phyloP scores from a whole-genome alignment of 805 yeast species.

The Kazachstania psychrophila region DNA sequence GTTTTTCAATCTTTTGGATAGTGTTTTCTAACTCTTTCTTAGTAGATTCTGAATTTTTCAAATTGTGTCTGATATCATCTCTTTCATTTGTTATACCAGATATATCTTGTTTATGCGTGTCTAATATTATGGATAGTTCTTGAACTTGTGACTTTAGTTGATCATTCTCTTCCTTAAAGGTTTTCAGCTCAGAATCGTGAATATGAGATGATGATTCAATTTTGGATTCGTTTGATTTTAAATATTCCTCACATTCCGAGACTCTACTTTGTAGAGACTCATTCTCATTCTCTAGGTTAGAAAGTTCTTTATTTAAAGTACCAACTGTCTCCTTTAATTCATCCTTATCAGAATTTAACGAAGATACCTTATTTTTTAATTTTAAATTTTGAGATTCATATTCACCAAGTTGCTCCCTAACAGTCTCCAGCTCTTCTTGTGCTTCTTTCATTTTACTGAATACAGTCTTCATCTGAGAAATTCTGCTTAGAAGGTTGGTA shows the following conservation, averaged over 20 bases:
- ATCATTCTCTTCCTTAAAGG: conserved; percentile 11
- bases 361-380: conserved; percentile 29
- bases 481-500: conserved; percentile 49
- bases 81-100: conserved; percentile 30
- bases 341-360: conserved; percentile 27
- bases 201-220: conserved; percentile 33
- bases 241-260: conserved; percentile 36
- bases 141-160: conserved; percentile 23
- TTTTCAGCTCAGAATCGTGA: conserved; percentile 29
- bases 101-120: conserved; percentile 29
- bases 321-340: conserved; percentile 29
- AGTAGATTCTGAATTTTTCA: conserved; percentile 21
- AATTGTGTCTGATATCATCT: conserved; percentile 29
- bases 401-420: conserved; percentile 42
- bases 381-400: conserved; percentile 36
- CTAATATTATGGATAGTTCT: conserved; percentile 33
- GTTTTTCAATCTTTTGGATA: conserved; percentile 2
- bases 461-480: conserved; percentile 65
- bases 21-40: conserved; percentile 30
- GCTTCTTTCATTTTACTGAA: conserved; percentile 67
- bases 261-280: conserved; percentile 45
- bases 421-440: conserved; percentile 49
- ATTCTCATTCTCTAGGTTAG: conserved; percentile 43
- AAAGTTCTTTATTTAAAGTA: conserved; percentile 35
- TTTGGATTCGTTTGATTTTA: conserved; percentile 32